Base-by-base conservation (phyloP, 2,329 filamentous ascomycete species). In the Neocucurbitaria cava region DNA sequence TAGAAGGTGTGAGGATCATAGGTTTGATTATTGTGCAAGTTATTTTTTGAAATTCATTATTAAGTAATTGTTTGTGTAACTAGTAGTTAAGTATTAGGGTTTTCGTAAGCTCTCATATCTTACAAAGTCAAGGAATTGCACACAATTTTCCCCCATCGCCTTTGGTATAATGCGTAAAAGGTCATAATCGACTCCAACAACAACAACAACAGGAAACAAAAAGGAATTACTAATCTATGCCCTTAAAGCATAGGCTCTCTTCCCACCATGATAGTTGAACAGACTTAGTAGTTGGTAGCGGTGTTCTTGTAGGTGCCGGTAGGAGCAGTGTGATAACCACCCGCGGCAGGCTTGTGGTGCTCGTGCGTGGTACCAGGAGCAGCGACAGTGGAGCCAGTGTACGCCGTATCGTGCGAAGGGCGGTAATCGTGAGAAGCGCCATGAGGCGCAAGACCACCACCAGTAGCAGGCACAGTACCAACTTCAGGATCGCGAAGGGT, bases 381-480 rank as follows among this genome's bases (percentile, higher is more conserved):
- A 17, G 71, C 74, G 45, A 80, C 77, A 18, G 81, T 83, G 13
- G 79, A 79, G 46, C 80, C 80, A 30, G 65, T 68, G 69, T 79
- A 79, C 23, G 75, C 79, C 36, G 82, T 83, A 56, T 83, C 82
- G 64, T 81, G 76, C 49, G 74, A 78, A 23, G 79, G 78, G 49
- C 81, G 77, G 41, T 75, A 71, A 59, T 78, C 74, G 44, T 58
- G 56, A 26, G n/a, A n/a, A n/a, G 49, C 24, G 10, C 39, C 56
- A 13, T n/a, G 13, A 26, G 58, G 49, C 51, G 59, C 64, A 31
- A 68, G 61, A 30, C 59, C 56, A 20, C 59, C 56, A 20, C 61
- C 61, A 39, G 52, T 24, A 41, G 58, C 56, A 38, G 68, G 67
- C 10, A 68, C 62, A 30, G 67, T 71, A 40, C 66, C 76, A 49